Evolutionary conservation across 164 flowering plant species (phyloP).

Genomic region (Aristolochia californica): DNA sequence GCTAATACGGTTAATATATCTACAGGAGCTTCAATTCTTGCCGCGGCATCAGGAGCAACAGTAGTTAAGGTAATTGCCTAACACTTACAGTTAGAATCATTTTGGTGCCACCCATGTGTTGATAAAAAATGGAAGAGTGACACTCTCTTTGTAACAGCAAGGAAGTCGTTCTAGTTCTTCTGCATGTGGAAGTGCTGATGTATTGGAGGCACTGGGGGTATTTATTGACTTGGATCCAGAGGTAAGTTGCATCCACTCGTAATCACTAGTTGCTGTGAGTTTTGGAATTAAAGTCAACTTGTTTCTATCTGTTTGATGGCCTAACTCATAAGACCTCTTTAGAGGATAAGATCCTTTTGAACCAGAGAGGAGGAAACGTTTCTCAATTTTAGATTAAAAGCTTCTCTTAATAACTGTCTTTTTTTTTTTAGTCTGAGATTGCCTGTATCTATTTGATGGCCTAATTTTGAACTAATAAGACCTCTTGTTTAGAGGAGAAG

Average conservation of each 20-base stretch:
- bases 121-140: background rate
- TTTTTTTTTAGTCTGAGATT: too few species aligned
- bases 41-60: constrained; percentile 93
- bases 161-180: constrained; percentile 94
- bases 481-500: too few species aligned
- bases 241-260: constrained; percentile 30
- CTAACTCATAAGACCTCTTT: too few species aligned
- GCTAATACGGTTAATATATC: constrained; percentile 95
- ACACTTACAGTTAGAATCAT: background rate
- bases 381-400: too few species aligned
- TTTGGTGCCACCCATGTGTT: background rate
- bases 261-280: too few species aligned
- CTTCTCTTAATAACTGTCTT: too few species aligned
- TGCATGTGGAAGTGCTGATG: constrained; percentile 98
- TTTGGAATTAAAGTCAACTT: too few species aligned
- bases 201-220: constrained; percentile 73
- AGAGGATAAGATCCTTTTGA: too few species aligned
- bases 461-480: too few species aligned
- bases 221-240: constrained; percentile 66
- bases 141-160: constrained; percentile 48
- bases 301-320: too few species aligned
- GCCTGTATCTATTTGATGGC: too few species aligned
- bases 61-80: constrained; percentile 68
- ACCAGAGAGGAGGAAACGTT: too few species aligned
- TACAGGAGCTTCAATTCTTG: constrained; percentile 85